phyloP scores from a whole-genome alignment of 2,329 filamentous ascomycete genomes.

The Pseudogymnoascus destructans region DNA sequence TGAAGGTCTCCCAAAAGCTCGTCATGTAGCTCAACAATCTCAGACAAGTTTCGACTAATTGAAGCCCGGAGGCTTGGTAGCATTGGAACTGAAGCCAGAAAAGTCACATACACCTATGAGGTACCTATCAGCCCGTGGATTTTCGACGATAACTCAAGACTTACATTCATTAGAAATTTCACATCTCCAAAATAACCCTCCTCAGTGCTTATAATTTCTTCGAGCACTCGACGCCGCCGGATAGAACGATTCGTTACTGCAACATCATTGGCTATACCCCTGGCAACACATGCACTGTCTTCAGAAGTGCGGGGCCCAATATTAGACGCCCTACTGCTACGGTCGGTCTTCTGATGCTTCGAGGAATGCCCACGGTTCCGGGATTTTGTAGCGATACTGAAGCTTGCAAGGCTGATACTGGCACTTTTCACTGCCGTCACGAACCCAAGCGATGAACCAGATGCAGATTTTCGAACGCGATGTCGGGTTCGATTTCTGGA shows the following conservation, averaged over 20 bases:
- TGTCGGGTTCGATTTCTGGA: constrained; percentile 18
- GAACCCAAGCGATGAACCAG: constrained; percentile 64
- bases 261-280: constrained; percentile 43
- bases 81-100: constrained; percentile 60
- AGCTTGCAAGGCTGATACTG: constrained; percentile 61
- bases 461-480: constrained; percentile 47
- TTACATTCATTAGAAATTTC: constrained; percentile 73
- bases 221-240: constrained; percentile 65
- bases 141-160: constrained; percentile 20
- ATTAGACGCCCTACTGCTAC: constrained; percentile 48
- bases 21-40: constrained; percentile 74
- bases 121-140: constrained; percentile 25
- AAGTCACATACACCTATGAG: constrained; percentile 55
- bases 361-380: constrained; percentile 39
- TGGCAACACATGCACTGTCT: constrained; percentile 50
- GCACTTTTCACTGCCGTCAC: constrained; percentile 72
- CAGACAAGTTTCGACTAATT: constrained; percentile 65
- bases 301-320: constrained; percentile 50
- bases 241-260: constrained; percentile 57
- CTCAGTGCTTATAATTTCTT: constrained; percentile 77
- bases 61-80: constrained; percentile 52
- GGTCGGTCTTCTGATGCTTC: constrained; percentile 45
- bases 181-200: constrained; percentile 80
- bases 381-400: constrained; percentile 53
- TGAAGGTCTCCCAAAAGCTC: constrained; percentile 66